Evolutionary conservation across 106 monocot species (phyloP), one percentile per base, ranked within the genome.

Genomic region (Vanilla planifolia): DNA sequence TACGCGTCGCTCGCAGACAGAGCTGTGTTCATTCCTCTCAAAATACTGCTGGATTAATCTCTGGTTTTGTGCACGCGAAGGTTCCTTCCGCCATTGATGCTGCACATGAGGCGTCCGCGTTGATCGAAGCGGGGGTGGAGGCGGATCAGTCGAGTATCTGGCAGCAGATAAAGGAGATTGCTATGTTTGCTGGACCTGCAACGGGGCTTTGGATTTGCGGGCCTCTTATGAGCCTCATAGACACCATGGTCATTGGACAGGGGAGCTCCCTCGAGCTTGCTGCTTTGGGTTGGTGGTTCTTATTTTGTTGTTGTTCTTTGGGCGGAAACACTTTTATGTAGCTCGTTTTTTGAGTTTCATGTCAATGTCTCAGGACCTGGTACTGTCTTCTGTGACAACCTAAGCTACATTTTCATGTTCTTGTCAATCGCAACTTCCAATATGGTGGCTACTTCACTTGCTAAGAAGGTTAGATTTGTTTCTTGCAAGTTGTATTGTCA

Each of bases 211-310:
- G 95, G 95, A 81, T 95, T 32, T 95, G 86, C 57, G 89, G 80
- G 33, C 95, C 95, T 6, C 83, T 95, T 14, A 95, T 95, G 95
- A 95, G 95, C 80, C 80, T 95, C 37, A 94, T 94, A 26, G 89
- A 94, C 37, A 94, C 94, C 53, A 83, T 83, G 78, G 94, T 94
- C 41, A 89, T 94, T 24, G 94, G 94, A 40, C 94, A 94, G 67
- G 67, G 74, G 30, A 89, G 86, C 71, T 89, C 94, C 41, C 23
- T 94, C 25, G 83, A 94, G 76, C 94, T 94, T 29, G 94, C 89
- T 1, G 85, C 94, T 6, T 63, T 94, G 48, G 94, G 94, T 94
- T 72, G 0, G 6, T 14, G 0, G 11, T 26, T 51, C 8, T 17
- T 66, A 8, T 9, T 48, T 14, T 8, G 34, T 32, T 72, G 4